Base-by-base conservation (phyloP, 2,329 filamentous ascomycete genomes). In the Pseudocercospora musae region DNA sequence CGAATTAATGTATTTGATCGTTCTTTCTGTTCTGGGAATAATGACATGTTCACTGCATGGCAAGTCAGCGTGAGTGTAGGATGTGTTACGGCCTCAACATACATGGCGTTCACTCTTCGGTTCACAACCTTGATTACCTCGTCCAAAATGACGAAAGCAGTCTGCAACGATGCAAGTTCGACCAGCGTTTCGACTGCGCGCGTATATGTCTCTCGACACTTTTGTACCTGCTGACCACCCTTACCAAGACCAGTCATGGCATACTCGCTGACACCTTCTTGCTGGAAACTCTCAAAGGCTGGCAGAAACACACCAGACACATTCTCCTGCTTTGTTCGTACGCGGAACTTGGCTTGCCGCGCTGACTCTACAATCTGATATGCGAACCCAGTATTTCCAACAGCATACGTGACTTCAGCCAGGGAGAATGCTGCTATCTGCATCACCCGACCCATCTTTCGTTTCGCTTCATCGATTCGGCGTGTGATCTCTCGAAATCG, bases 1-100 rank as follows among this genome's bases (percentile, higher is more conserved):
- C 0, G 94, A 96, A 80, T 98, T 98, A 84, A 98, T 98, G 74
- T 98, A 99, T 80, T 96, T 97, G 82, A 99, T 99, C n/a, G 95
- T 99, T 74, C 98, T 99, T 77, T 99, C 95, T 13, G 95, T 99
- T 69, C 95, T 86, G 11, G 95, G 95, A 72, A 99, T 99, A 70
- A 99, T 98, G 71, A 99, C 91, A 77, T 96, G 90, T 78, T 95
- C 91, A 73, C 87, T 90, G 69, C 23, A 27, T n/a, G 15, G 33
- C 48, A 9, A 20, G 59, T 73, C 57, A 73, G 72, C 61, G 62
- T 42, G 15, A 18, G n/a, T 18, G 10, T 15, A 21, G 15, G 18
- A 21, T 23, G 52, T 37, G 10, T 11, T 37, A 0, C n/a, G 31
- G 2, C 9, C 4, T 20, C 21, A 25, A 68, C 86, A 77, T 80